Base-by-base conservation (phyloP, 108 stramenopile species). In the Pinguiococcus pyrenoidosus region DNA sequence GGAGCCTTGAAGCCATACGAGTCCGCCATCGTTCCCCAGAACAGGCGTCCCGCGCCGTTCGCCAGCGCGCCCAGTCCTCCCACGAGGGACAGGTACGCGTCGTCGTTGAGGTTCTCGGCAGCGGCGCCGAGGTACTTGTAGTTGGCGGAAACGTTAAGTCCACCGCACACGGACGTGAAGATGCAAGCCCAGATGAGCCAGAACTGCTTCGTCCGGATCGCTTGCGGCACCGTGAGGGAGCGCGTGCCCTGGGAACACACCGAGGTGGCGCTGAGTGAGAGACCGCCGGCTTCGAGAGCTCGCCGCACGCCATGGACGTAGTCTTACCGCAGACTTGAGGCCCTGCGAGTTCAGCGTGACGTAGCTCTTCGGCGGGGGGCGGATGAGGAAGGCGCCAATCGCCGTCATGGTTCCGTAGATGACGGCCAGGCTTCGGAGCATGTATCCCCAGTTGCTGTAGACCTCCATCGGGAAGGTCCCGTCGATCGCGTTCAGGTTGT, bases 31-130 rank as follows among this genome's bases (percentile, higher is more conserved):
- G 41, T 49, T 9, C 71, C 71, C 71, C 71, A 72, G 37, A 52
- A 43, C 22, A 69, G 54, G 0, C 71, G 58, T 0, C 71, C 68
- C 18, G 30, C 43, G 27, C 54, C 69, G 64, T 72, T 72, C 47
- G 44, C 49, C 27, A 69, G 43, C 4, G 64, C 52, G 20, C 59
- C 64, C 37, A 72, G 26, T 27, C 64, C 64, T 3, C 65, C 61
- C 12, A 72, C 71, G 37, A 69, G 24, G 12, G 68, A 64, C 58
- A 65, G 68, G 68, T 60, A 72, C 37, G 64, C 20, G 40, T 69
- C 71, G 24, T 37, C 43, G 53, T 32, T 49, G 18, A 64, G 60
- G 0, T 12, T 30, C 14, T 29, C 32, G 1, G 52, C 36, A 5
- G 30, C 48, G 18, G 27, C 35, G 2, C 54, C 69, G 56, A 37